Conservation (phyloP, 2,329 filamentous ascomycete species). For the Fusarium aywerte region DNA sequence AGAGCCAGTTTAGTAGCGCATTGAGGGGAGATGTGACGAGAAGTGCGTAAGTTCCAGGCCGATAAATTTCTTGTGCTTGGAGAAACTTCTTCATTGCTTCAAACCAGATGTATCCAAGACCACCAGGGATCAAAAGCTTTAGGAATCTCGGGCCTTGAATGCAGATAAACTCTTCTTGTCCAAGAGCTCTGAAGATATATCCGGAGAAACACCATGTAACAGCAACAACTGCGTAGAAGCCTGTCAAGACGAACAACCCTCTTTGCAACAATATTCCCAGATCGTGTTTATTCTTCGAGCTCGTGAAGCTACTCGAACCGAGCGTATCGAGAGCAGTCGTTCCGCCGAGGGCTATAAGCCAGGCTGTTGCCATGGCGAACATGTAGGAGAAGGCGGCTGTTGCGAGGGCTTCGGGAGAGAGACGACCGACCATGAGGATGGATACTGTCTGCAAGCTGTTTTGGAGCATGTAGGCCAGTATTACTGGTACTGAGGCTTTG, state of each 20-base stretch:
- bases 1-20: conserved; percentile 80
- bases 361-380: conserved; percentile 91
- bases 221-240: conserved; percentile 78
- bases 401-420: conserved; percentile 82
- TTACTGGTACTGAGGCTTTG: conserved; percentile 78
- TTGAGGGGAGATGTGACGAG: conserved; percentile 86
- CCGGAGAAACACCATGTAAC: conserved; percentile 80
- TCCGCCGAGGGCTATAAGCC: conserved; percentile 86
- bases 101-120: conserved; percentile 88
- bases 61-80: conserved; percentile 90
- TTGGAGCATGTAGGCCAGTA: conserved; percentile 85
- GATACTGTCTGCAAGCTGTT: conserved; percentile 87
- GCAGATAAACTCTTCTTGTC: conserved; percentile 82
- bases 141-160: conserved; percentile 78
- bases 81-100: conserved; percentile 88
- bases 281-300: conserved; percentile 80
- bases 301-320: conserved; percentile 84
- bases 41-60: conserved; percentile 83
- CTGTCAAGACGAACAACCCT: conserved; percentile 75
- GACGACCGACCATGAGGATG: conserved; percentile 81
- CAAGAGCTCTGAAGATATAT: conserved; percentile 76
- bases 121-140: conserved; percentile 79
- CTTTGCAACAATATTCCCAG: conserved; percentile 83
- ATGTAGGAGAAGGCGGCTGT: conserved; percentile 90
- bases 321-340: conserved; percentile 89